Conservation (phyloP, 441 rosid species). For the Gossypium aridum region DNA sequence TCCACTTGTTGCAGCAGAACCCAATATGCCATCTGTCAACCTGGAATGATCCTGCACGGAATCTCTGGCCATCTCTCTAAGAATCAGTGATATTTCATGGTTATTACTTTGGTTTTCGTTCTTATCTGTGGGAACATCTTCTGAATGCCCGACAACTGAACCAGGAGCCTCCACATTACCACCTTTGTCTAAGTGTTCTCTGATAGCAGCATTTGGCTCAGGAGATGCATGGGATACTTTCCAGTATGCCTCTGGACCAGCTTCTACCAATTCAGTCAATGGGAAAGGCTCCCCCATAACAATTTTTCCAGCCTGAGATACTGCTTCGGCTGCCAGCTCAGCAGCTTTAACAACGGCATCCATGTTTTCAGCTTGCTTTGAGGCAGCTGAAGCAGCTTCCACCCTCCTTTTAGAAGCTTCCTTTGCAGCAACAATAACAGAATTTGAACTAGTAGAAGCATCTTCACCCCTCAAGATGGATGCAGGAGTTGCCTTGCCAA, state of each 20-base stretch:
- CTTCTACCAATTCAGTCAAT: slow-evolving; percentile 56
- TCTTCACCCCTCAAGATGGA: slow-evolving; percentile 57
- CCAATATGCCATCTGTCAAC: slow-evolving; percentile 33
- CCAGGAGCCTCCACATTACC: slow-evolving; percentile 17
- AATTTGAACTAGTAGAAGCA: slow-evolving; percentile 48
- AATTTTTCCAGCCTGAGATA: slow-evolving; percentile 90
- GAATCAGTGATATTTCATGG: slow-evolving; percentile 29
- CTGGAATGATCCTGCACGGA: slow-evolving; percentile 32
- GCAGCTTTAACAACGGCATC: slow-evolving; percentile 95
- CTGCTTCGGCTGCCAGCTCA: slow-evolving; percentile 92
- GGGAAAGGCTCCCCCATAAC: slow-evolving; percentile 77
- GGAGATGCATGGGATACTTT: slow-evolving; percentile 43
- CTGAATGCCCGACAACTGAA: slow-evolving; percentile 15
- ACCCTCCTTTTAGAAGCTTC: slow-evolving; percentile 88
- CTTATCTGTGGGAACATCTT: slow-evolving; percentile 31
- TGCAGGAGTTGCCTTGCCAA: slow-evolving; percentile 47
- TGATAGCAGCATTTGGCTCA: slow-evolving; percentile 26
- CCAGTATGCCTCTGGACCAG: slow-evolving; percentile 75
- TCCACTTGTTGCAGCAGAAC: slow-evolving; percentile 32
- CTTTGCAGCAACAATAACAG: slow-evolving; percentile 71
- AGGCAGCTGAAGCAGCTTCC: slow-evolving; percentile 91
- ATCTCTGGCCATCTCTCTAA: slow-evolving; percentile 28
- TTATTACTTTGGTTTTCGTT: slow-evolving; percentile 24
- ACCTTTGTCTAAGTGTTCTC: slow-evolving; percentile 20
- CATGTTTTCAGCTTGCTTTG: slow-evolving; percentile 90